phyloP scores from a whole-genome alignment of 2,329 filamentous ascomycete species.

The Penicillium sp. region DNA sequence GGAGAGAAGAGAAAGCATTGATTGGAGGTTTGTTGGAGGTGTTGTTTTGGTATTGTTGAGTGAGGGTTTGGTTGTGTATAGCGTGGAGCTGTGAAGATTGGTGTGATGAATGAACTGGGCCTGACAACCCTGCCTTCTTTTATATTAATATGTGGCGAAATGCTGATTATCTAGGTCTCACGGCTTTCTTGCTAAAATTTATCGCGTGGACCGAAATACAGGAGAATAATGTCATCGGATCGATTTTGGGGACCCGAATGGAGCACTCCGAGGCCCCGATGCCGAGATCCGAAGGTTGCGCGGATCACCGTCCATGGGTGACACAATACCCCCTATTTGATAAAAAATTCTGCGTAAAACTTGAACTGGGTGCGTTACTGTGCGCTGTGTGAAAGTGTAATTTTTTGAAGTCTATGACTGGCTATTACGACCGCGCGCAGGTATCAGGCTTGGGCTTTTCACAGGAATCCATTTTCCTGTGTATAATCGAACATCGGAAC shows the following conservation, averaged over 20 bases:
- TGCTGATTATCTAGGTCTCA: background rate
- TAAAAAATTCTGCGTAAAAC: background rate
- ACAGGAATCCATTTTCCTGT: background rate
- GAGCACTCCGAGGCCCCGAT: background rate
- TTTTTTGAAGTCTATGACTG: background rate
- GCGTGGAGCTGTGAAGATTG: background rate
- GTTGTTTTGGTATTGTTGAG: background rate
- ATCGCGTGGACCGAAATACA: background rate
- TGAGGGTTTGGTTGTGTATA: background rate
- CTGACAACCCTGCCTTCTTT: background rate
- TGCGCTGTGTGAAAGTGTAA: too few relatives aligned
- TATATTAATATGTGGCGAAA: background rate
- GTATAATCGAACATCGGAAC: slow-evolving; percentile 2
- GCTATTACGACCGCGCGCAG: background rate
- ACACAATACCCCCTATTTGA: background rate
- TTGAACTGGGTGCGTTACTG: background rate
- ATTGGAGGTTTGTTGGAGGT: background rate
- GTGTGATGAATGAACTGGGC: background rate
- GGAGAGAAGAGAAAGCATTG: background rate
- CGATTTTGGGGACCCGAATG: background rate
- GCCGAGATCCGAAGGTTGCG: background rate
- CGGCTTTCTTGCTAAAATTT: background rate
- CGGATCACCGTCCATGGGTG: background rate
- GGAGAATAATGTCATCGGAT: background rate
- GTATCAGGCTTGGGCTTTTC: background rate